Conservation (phyloP, 768 basidiomycete genomes). For the Panellus pusillus region DNA sequence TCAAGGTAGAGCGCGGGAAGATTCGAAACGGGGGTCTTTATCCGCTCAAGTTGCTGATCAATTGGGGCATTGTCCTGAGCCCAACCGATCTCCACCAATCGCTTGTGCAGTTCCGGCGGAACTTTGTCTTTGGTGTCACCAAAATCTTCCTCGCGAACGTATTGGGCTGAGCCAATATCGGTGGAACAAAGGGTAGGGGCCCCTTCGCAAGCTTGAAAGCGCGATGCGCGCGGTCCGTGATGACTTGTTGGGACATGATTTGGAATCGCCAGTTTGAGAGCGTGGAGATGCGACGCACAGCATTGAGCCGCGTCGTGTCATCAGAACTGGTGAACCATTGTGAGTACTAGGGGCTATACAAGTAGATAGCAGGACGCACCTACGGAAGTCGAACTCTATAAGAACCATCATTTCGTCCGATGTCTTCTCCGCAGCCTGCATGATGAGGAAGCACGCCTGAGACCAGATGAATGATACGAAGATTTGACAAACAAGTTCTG, state of each 20-base stretch:
- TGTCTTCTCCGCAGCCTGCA: constrained; percentile 71
- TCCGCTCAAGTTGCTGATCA: constrained; percentile 58
- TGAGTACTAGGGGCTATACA: background rate
- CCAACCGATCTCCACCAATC: constrained; percentile 77
- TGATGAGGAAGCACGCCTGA: constrained; percentile 63
- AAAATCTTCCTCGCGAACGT: constrained; percentile 52
- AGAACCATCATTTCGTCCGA: constrained; percentile 46
- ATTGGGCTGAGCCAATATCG: constrained; percentile 67
- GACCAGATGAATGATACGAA: background rate
- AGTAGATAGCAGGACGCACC: constrained; percentile 34
- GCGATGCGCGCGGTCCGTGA: constrained; percentile 60
- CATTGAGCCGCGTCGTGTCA: constrained; percentile 45
- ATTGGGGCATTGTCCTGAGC: constrained; percentile 54
- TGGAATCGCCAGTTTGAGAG: constrained; percentile 72
- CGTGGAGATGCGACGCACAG: constrained; percentile 54
- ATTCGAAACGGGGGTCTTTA: constrained; percentile 65
- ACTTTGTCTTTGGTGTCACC: constrained; percentile 53
- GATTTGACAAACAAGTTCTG: constrained; percentile 1
- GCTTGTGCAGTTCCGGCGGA: constrained; percentile 63
- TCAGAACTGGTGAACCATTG: constrained; percentile 43
- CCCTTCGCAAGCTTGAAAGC: constrained; percentile 73
- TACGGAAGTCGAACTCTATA: constrained; percentile 56
- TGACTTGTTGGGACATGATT: constrained; percentile 58
- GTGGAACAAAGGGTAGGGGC: constrained; percentile 73
- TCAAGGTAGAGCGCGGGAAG: constrained; percentile 60